Base-by-base conservation (phyloP, 176 grass and related monocot species). In the Zoysia japonica region DNA sequence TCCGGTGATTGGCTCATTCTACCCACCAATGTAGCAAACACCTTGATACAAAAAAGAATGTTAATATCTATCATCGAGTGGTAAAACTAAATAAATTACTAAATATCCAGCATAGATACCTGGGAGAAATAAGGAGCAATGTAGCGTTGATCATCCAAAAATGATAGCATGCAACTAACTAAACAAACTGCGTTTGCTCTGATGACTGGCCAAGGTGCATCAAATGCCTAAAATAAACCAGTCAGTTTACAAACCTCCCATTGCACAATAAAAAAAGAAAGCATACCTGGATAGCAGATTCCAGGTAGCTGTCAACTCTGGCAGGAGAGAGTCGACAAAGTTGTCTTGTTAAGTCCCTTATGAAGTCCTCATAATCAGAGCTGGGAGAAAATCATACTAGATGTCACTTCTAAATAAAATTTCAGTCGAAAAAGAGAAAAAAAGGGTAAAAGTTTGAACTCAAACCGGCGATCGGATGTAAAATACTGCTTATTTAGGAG, bases 171-270 rank as follows among this genome's bases (percentile, higher is more conserved):
- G 78, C 83, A 92, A 78, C 95, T 89, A 35, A 93, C 91, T 51
- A 98, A 90, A 84, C 92, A 94, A 86, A 98, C 78, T 66, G 95
- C 95, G 63, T 98, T 98, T 76, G 92, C 95, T 87, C 92, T 87
- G 77, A 98, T 98, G 64, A 98, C 70, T 3, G 92, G 88, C 95
- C 95, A 98, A 87, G 86, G 92, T 39, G 90, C 92, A 85, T 94
- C 95, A 76, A 98, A 98, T 81, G 92, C 95, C 95, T 98, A 80
- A 38, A 80, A 79, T 62, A 66, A 88, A 69, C 37, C 35, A 76
- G 49, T 47, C 6, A 70, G 43, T 75, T 41, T 9, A 40, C 16
- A 38, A 64, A 36, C 13, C 12, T 40, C 61, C 11, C 35, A 39
- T 59, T 61, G 20, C 63, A 77, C 19, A 36, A 19, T 14, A 62